These are phyloP conservation scores for Plasmodium knowlesi DNA, from an alignment of 169 alveolate species.

Conservation along the genomic window DNA sequence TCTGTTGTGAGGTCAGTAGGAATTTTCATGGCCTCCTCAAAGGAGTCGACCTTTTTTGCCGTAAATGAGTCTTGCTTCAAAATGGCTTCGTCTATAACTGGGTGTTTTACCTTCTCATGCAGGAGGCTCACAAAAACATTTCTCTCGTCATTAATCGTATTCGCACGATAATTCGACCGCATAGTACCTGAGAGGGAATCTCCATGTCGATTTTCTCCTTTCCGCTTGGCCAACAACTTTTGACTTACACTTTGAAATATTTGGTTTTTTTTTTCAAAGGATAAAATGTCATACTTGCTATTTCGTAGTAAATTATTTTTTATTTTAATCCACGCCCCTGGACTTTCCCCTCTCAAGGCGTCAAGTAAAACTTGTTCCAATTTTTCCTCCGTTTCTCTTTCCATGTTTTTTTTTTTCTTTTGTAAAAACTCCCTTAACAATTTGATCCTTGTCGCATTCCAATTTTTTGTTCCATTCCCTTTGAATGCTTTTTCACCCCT, in stretches of 20 bases:
- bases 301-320: constrained; percentile 36
- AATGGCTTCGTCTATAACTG: constrained; percentile 14
- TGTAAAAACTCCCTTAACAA: constrained; percentile 28
- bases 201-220: not conserved
- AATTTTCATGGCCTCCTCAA: constrained; percentile 6
- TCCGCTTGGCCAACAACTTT: constrained; percentile 7
- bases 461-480: constrained; percentile 18
- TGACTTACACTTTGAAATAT: constrained; percentile 34
- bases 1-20: constrained; percentile 10
- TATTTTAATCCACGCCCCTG: constrained; percentile 40
- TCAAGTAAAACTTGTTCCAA: constrained; percentile 1
- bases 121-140: constrained; percentile 19
- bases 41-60: not conserved
- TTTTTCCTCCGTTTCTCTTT: constrained; percentile 10
- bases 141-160: not conserved
- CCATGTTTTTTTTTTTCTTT: constrained; percentile 21
- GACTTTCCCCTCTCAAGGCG: not conserved
- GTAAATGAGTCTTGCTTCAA: not conserved
- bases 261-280: constrained; percentile 30
- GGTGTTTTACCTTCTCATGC: constrained; percentile 36
- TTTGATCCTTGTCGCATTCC: constrained; percentile 39
- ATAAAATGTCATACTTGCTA: constrained; percentile 36
- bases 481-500: constrained; percentile 25
- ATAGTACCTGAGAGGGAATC: not conserved
- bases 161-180: not conserved